A percentile compares a stretch with the other conserved stretches of the same genome.
Evolutionary conservation across 2,329 filamentous ascomycete genomes (phyloP).

Genomic region (Penicillium crustosum): DNA sequence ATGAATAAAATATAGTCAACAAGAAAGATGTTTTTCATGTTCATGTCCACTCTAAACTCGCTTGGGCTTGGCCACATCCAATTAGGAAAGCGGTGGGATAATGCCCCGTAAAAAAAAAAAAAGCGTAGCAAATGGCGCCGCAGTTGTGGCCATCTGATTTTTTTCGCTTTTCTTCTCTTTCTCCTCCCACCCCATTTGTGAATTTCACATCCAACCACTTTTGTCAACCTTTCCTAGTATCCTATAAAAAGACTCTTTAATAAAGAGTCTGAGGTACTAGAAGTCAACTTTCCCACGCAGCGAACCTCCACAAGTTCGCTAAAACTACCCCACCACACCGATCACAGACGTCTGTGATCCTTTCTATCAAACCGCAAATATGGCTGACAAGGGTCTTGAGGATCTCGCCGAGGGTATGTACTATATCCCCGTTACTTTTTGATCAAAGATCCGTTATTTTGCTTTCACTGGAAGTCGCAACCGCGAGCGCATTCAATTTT

Average conservation of each 20-base stretch:
- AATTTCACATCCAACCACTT: constrained; percentile 23
- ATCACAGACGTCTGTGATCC: constrained; percentile 77
- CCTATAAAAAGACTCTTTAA: constrained; percentile 29
- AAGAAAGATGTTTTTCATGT: not conserved
- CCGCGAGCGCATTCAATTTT: constrained; percentile 3
- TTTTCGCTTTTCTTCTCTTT: constrained; percentile 25
- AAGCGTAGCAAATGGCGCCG: constrained; percentile 24
- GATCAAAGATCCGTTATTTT: not conserved
- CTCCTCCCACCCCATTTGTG: constrained; percentile 28
- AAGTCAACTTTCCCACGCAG: constrained; percentile 24
- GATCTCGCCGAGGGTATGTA: constrained; percentile 91
- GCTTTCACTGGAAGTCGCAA: not conserved
- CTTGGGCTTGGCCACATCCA: constrained; percentile 15
- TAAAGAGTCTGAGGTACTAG: constrained; percentile 40
- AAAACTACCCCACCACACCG: constrained; percentile 45
- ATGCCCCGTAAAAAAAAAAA: constrained; percentile 25
- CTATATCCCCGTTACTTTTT: constrained; percentile 10
- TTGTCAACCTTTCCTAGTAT: constrained; percentile 29
- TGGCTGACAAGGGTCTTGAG: constrained; percentile 97
- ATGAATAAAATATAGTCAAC: not conserved
- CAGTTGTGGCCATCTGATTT: constrained; percentile 23
- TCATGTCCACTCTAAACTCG: constrained; percentile 13
- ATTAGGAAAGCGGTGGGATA: constrained; percentile 20
- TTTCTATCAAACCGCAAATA: constrained; percentile 71
- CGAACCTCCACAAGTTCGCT: constrained; percentile 37